phyloP scores from a whole-genome alignment of 257 asterid genomes.

The Euphrasia confusa region DNA sequence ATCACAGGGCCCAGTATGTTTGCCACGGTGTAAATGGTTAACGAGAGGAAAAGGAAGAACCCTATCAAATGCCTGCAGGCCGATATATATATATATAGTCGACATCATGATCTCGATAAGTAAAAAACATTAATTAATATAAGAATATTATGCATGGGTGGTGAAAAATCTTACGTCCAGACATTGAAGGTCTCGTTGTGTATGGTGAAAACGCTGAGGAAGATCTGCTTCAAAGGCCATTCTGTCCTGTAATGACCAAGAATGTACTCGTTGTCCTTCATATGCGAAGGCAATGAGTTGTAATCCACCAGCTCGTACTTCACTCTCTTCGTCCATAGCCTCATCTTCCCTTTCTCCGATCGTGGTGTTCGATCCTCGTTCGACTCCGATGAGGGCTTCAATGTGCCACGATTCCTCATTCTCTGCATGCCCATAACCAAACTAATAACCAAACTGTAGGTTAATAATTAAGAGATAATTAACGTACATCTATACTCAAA shows the following conservation, averaged over 20 bases:
- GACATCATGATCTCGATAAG: neutral
- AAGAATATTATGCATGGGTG: no score
- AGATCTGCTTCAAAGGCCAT: conserved; percentile 80
- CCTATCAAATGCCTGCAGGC: conserved; percentile 95
- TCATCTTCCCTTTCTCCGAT: conserved; percentile 64
- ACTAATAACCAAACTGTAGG: no score
- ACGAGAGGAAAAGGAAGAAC: conserved; percentile 81
- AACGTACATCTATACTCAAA: no score
- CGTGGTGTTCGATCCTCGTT: conserved; percentile 35
- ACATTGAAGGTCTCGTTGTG: conserved; percentile 96
- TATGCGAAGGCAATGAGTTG: conserved; percentile 80
- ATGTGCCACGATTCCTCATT: conserved; percentile 22
- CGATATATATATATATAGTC: no score
- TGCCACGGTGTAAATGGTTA: conserved; percentile 89
- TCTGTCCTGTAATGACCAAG: conserved; percentile 72
- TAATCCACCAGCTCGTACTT: conserved; percentile 91
- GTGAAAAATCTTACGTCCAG: conserved; percentile 78
- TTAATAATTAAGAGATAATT: no score
- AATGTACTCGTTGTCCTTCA: conserved; percentile 90
- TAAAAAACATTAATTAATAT: neutral
- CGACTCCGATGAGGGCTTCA: conserved; percentile 26
- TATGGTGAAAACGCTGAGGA: conserved; percentile 82
- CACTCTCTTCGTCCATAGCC: conserved; percentile 87
- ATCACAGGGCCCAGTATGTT: conserved; percentile 70
- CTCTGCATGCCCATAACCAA: no score